Evolutionary conservation across 257 asterid genomes (phyloP), one percentile per base, ranked within the genome.

Genomic region (Solanum lycopersicoides): DNA sequence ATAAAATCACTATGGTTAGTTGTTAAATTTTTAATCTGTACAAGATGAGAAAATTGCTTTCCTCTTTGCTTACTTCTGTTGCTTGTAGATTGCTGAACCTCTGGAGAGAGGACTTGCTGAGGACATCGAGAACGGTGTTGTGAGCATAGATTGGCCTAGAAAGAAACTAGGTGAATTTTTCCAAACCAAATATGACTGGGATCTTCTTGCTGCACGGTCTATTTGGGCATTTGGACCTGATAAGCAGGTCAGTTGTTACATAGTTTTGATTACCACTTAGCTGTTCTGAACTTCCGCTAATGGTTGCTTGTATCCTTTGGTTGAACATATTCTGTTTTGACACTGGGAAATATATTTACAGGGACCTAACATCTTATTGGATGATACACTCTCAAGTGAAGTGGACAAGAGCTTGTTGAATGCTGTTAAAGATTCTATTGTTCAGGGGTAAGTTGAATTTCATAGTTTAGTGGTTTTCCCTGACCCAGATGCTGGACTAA

Each of bases 171-270:
- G 98, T 45, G 98, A 95, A 89, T 97, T 96, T 88, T 97, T 97
- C 87, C 99, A 96, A 91, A 91, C 97, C 23, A 96, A 93, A 87
- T 97, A 97, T 89, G 99, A 97, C 85, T 97, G 99, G 99, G 99
- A 97, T 92, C 92, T 97, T 91, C 98, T 97, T 86, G 99, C 99
- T 86, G 99, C 99, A 7, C 92, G 99, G 47, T 97, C 99, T 87
- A 96, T 97, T 88, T 97, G 99, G 99, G 99, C 99, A 86, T 97
- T 97, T 92, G 99, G 99, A 86, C 99, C 99, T 37, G 98, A 95
- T 91, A 97, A 92, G 92, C 99, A 95, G 98, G 99, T 96, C 83
- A 82, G 87, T 50, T 82, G 87, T 50, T 82, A 11, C 45, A 74
- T 77, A 83, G 65, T 41, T 50, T 77, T 21, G 83, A 2, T 59